Evolutionary conservation across 169 alveolate genomes (phyloP), one percentile per base, ranked within the genome.

Genomic region (Cryptosporidium sp.): DNA sequence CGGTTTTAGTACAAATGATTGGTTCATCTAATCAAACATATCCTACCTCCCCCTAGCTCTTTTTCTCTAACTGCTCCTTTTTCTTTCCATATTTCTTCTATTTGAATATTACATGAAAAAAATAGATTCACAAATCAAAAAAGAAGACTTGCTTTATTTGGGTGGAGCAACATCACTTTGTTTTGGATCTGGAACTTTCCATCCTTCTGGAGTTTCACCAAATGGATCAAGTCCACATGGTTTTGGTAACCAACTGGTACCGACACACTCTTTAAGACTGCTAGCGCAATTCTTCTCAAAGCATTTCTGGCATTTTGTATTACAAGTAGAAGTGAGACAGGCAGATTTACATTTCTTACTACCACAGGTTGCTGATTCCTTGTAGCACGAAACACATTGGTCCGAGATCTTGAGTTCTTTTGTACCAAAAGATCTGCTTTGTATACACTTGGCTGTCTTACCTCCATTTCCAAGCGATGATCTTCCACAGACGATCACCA

Each of bases 151-250:
- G 1, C 35, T n/a, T 53, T 56, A 56, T n/a, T n/a, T 8, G 5
- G 18, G 18, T 56, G n/a, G 7, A 21, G 9, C 6, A 70, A 70
- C 18, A 9, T 70, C 65, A 2, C 37, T 26, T 10, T 45, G 65
- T 44, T 80, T 80, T 62, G 89, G 89, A 29, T 80, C 89, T 1
- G 73, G 48, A 45, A 8, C 29, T 14, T 60, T 62, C 89, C 89
- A 80, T 4, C 52, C 65, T 4, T 80, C 89, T 33, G 89, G 89
- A 26, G 45, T 80, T 1, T 37, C 68, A 5, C 23, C 8, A 48
- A 80, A 80, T 80, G 89, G 69, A 37, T 58, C 69, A 29, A 80
- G 65, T 23, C 89, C 89, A 2, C 89, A 80, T 5, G 89, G 89
- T 31, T 18, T 60, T 3, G 89, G 89, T 18, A 62, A 1, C 89